These are phyloP conservation scores for Hygrocybe punicea DNA, from an alignment of 768 basidiomycete genomes.

Conservation along the genomic window DNA sequence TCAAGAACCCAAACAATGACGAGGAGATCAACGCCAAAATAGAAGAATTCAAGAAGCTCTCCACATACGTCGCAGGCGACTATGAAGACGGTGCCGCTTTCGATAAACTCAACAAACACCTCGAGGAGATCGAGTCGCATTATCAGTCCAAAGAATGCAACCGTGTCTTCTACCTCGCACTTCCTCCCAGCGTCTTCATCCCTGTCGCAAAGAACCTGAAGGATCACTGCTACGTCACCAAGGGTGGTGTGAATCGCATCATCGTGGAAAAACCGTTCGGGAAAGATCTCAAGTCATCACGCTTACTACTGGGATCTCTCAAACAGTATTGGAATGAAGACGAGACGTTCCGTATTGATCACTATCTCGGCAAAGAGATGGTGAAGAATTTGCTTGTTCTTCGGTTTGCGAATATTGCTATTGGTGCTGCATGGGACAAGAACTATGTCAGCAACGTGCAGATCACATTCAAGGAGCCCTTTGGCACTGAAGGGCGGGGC, in stretches of 20 bases:
- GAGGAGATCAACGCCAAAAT: constrained; percentile 56
- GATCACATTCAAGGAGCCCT: constrained; percentile 99
- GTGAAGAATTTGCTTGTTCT: constrained; percentile 97
- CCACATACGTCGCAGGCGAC: constrained; percentile 79
- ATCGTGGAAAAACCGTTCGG: constrained; percentile 99
- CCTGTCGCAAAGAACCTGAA: constrained; percentile 82
- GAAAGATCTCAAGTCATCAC: constrained; percentile 84
- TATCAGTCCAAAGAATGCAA: constrained; percentile 65
- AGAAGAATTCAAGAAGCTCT: constrained; percentile 78
- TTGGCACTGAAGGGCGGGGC: constrained; percentile 99
- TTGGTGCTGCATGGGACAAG: constrained; percentile 91
- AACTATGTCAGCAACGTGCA: constrained; percentile 95
- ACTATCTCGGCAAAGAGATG: constrained; percentile 99
- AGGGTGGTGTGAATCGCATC: constrained; percentile 77
- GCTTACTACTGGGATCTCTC: constrained; percentile 70
- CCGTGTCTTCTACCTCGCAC: constrained; percentile 94
- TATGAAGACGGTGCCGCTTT: constrained; percentile 87
- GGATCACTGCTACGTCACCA: constrained; percentile 69
- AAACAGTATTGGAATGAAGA: constrained; percentile 92
- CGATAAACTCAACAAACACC: constrained; percentile 66
- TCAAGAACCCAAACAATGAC: constrained; percentile 73
- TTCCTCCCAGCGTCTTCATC: constrained; percentile 95
- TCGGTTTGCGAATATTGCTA: constrained; percentile 90
- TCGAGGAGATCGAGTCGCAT: constrained; percentile 72
- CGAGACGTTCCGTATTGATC: constrained; percentile 98